A percentile compares a stretch with the other conserved stretches of the same genome.
These are phyloP conservation scores for Beauveria sp. DNA, from an alignment of 2,329 filamentous ascomycete species.

Conservation along the genomic window DNA sequence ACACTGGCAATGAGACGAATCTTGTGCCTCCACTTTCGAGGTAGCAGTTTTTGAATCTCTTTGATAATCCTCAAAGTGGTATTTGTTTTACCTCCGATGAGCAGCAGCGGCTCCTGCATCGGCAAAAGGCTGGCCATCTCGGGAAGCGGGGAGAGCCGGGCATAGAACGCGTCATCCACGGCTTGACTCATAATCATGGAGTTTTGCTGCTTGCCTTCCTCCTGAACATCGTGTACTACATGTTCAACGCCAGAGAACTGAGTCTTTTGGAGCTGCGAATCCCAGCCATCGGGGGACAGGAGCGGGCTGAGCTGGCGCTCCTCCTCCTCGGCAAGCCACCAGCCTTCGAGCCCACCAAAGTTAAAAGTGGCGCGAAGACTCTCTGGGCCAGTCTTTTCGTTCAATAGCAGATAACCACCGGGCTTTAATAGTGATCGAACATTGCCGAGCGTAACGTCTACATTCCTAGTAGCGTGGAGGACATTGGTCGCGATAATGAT, in stretches of 20 bases:
- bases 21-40: not conserved
- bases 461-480: conserved; percentile 29
- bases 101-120: not conserved
- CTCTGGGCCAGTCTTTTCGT: conserved; percentile 27
- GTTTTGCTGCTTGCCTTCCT: not conserved
- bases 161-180: not conserved
- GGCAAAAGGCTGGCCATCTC: not conserved
- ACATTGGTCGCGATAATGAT: conserved; percentile 30
- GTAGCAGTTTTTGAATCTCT: not conserved
- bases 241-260: not conserved
- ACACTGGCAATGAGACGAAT: not conserved
- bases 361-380: conserved; percentile 14
- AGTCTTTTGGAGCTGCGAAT: not conserved
- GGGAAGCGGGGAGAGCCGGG: not conserved
- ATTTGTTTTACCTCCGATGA: not conserved
- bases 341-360: conserved; percentile 22
- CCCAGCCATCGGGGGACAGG: not conserved
- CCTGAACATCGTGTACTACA: not conserved
- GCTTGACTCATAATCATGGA: not conserved
- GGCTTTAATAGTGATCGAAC: conserved; percentile 17
- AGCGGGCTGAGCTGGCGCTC: conserved; percentile 11
- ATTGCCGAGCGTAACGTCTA: not conserved
- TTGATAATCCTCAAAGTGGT: not conserved
- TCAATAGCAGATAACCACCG: conserved; percentile 36
- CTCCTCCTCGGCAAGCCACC: conserved; percentile 22